These are phyloP conservation scores for Cyberlindnera galapagoensis DNA, from an alignment of 805 yeast genomes.

Conservation along the genomic window DNA sequence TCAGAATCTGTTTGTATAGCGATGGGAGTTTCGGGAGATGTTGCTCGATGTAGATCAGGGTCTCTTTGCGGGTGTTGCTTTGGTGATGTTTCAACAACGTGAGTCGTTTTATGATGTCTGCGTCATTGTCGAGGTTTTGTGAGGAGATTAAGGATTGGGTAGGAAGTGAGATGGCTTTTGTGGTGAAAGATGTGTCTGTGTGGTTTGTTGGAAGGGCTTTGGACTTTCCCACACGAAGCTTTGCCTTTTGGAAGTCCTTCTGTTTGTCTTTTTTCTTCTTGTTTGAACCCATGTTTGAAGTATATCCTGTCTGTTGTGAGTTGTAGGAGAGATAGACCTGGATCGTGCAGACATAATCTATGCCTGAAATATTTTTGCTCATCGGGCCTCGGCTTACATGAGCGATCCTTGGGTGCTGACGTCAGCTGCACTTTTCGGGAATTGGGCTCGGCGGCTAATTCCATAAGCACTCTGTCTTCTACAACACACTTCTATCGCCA, in stretches of 20 bases:
- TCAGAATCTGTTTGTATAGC: slow-evolving; percentile 49
- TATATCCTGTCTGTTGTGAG: neutral
- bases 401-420: too few relatives aligned
- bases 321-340: too few relatives aligned
- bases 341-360: too few relatives aligned
- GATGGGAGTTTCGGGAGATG: slow-evolving; percentile 48
- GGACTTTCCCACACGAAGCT: slow-evolving; percentile 84
- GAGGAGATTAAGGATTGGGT: slow-evolving; percentile 27
- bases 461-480: too few relatives aligned
- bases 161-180: slow-evolving; percentile 44
- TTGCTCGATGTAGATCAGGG: slow-evolving; percentile 45
- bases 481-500: too few relatives aligned
- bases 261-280: slow-evolving; percentile 34
- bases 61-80: slow-evolving; percentile 63
- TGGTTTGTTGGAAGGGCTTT: slow-evolving; percentile 63
- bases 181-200: slow-evolving; percentile 81
- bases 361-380: too few relatives aligned
- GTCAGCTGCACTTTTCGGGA: too few relatives aligned
- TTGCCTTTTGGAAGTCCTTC: slow-evolving; percentile 43
- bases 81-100: slow-evolving; percentile 72
- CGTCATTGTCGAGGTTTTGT: slow-evolving; percentile 25
- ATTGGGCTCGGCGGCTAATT: too few relatives aligned
- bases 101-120: slow-evolving; percentile 53
- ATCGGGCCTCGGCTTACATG: too few relatives aligned
- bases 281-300: slow-evolving; percentile 22